A percentile compares a stretch with the other conserved stretches of the same genome.
phyloP scores from a whole-genome alignment of 495 filamentous ascomycete species.

The Talaromyces borbonicus region DNA sequence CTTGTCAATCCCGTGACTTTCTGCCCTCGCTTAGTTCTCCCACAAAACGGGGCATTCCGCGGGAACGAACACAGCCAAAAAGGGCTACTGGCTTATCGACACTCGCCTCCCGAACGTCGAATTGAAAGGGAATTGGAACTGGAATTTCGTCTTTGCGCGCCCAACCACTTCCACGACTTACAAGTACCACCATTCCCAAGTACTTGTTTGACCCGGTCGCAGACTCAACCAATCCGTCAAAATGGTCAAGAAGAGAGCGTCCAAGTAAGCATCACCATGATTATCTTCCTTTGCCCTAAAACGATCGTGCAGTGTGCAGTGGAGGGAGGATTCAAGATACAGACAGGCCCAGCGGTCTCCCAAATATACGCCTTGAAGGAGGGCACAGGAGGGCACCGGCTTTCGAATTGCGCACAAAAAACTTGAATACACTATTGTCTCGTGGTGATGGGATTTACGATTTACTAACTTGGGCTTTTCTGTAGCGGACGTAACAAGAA shows the following conservation, averaged over 20 bases:
- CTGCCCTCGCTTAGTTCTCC: conserved; percentile 36
- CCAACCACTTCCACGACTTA: too few relatives aligned
- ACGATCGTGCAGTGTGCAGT: too few relatives aligned
- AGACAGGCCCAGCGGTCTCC: too few relatives aligned
- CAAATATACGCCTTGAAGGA: too few relatives aligned
- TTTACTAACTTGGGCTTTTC: conserved; percentile 7
- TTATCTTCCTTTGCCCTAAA: background rate
- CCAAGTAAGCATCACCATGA: conserved; percentile 58
- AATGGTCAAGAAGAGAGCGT: conserved; percentile 99
- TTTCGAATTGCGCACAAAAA: too few relatives aligned
- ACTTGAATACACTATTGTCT: too few relatives aligned
- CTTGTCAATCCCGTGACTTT: conserved; percentile 16
- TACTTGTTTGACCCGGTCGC: conserved; percentile 35
- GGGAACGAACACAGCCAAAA: background rate
- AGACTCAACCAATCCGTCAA: conserved; percentile 53
- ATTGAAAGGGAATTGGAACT: too few relatives aligned
- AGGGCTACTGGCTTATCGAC: conserved; percentile 2
- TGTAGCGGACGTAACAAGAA: conserved; percentile 97
- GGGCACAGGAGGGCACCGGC: too few relatives aligned
- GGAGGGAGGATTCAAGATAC: too few relatives aligned
- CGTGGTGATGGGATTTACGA: too few relatives aligned
- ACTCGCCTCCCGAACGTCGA: background rate
- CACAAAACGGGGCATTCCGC: conserved; percentile 29
- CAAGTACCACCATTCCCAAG: conserved; percentile 13
- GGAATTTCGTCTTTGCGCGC: too few relatives aligned